Percentiles rank a stretch among this genome's conserved stretches.
These are phyloP conservation scores for Nicotiana tabacum DNA, from an alignment of 257 asterid species.

Conservation along the genomic window DNA sequence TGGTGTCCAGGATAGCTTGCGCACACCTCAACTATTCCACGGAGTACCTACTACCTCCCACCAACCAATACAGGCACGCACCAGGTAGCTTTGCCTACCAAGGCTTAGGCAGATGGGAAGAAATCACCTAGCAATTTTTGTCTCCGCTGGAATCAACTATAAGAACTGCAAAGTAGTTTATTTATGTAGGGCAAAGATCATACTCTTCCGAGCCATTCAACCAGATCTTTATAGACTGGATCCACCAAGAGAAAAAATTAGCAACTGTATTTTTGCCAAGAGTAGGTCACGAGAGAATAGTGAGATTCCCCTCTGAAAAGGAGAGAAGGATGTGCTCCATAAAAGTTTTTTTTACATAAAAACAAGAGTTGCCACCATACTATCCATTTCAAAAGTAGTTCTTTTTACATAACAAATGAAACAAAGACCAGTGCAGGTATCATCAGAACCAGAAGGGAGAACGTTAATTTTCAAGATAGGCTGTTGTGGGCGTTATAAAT, in stretches of 20 bases:
- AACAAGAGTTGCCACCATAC: no score
- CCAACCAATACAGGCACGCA: not conserved
- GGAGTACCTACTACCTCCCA: not conserved
- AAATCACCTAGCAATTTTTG: not conserved
- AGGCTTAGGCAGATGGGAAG: not conserved
- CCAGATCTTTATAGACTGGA: not conserved
- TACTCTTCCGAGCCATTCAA: not conserved
- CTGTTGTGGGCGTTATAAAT: no score
- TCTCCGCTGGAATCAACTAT: not conserved
- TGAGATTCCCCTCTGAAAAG: not conserved
- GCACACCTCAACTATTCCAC: no score
- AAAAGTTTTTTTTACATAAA: no score
- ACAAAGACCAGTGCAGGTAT: no score
- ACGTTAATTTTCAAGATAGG: no score
- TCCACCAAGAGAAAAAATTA: not conserved
- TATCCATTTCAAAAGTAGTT: not conserved
- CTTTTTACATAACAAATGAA: not conserved
- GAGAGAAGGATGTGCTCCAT: not conserved
- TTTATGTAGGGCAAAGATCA: not conserved
- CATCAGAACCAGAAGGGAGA: no score
- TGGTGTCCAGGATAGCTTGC: not conserved
- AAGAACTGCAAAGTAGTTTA: not conserved
- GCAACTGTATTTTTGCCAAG: not conserved
- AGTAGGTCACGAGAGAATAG: not conserved
- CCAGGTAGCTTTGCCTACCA: not conserved